These are phyloP conservation scores for Cordyceps tenuipes DNA, from an alignment of 2,329 filamentous ascomycete genomes.

Conservation along the genomic window DNA sequence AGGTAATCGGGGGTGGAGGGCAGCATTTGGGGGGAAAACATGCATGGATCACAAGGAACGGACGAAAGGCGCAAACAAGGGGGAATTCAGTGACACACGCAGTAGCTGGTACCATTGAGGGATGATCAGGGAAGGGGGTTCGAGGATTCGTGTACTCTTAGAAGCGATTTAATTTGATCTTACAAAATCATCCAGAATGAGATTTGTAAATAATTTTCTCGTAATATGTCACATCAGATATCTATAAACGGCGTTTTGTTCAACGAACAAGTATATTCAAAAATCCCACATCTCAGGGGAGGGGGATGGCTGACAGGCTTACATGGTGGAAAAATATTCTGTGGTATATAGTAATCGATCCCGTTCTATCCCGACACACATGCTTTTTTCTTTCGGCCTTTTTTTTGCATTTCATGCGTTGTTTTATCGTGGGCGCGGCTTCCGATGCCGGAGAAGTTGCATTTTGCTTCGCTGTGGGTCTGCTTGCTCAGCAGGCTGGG, in stretches of 20 bases:
- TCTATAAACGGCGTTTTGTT: neutral
- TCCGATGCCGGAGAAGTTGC: slow-evolving; percentile 4
- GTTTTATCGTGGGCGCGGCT: too few species aligned
- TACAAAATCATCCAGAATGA: neutral
- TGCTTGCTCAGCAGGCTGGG: neutral
- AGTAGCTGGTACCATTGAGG: neutral
- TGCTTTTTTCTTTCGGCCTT: neutral
- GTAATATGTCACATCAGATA: neutral
- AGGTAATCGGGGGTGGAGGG: neutral
- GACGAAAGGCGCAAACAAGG: neutral
- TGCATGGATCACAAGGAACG: neutral
- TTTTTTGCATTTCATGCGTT: neutral
- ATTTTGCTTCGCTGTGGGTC: neutral
- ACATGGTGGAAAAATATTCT: neutral
- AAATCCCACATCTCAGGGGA: neutral
- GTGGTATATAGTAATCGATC: slow-evolving; percentile 2
- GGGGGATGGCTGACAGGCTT: neutral
- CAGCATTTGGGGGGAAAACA: neutral
- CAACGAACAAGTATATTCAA: neutral
- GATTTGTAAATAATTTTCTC: neutral
- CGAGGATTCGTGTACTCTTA: neutral
- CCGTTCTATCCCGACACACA: neutral
- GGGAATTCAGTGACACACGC: neutral
- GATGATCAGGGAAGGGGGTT: neutral
- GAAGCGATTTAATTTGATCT: neutral